Conservation (phyloP, 2,329 filamentous ascomycete species). For the Decorospora gaudefroyi region DNA sequence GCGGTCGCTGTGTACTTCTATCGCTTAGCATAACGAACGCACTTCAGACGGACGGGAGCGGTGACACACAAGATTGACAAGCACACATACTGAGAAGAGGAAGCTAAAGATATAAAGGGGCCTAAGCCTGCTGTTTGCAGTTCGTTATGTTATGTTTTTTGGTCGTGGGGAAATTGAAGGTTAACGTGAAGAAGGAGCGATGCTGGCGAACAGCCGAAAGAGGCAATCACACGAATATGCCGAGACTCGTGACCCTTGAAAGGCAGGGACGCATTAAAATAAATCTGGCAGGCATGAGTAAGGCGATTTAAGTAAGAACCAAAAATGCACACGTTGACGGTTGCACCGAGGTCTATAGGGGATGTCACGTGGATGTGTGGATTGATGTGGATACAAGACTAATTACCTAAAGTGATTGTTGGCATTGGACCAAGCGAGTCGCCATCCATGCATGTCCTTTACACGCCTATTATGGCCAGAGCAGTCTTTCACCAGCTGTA, state of each 20-base stretch:
- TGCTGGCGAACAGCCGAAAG: conserved; percentile 8
- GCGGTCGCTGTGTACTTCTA: conserved; percentile 14
- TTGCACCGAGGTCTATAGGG: too few relatives aligned
- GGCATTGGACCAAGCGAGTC: conserved; percentile 1
- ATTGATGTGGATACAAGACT: background rate
- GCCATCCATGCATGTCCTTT: too few relatives aligned
- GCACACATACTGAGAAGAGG: conserved; percentile 20
- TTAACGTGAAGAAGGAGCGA: conserved; percentile 16
- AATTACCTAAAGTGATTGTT: too few relatives aligned
- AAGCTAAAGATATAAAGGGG: background rate
- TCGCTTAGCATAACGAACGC: conserved; percentile 24
- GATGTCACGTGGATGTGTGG: too few relatives aligned
- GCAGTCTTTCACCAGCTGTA: too few relatives aligned
- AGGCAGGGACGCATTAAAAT: too few relatives aligned
- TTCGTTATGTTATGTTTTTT: too few relatives aligned
- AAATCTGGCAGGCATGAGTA: too few relatives aligned
- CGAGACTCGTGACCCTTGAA: conserved; percentile 13
- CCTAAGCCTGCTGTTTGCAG: too few relatives aligned
- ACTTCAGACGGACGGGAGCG: conserved; percentile 6
- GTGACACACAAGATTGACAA: conserved; percentile 12
- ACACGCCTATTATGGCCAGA: too few relatives aligned
- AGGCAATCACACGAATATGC: conserved; percentile 16
- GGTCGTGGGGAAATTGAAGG: conserved; percentile 12
- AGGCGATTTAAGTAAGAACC: too few relatives aligned
- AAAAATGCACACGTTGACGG: too few relatives aligned